Conservation (phyloP, 164 flowering plant genomes). For the Macadamia integrifolia region DNA sequence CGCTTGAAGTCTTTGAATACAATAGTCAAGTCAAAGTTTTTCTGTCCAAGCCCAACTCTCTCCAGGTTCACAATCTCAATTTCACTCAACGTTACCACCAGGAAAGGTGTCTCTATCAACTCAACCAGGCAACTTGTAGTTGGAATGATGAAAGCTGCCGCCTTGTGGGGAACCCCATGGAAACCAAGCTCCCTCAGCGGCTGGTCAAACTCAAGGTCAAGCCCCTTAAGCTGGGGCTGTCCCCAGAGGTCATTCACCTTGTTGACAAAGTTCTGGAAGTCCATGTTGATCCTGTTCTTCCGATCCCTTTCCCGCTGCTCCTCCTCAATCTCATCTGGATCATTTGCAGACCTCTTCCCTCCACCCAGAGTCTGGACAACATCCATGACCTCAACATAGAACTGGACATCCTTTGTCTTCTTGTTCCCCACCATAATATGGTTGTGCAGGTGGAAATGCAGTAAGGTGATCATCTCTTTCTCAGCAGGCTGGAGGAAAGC, state of each 20-base stretch:
- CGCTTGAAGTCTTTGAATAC: constrained; percentile 68
- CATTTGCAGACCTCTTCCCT: constrained; percentile 60
- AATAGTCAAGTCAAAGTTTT: constrained; percentile 60
- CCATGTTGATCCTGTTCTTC: constrained; percentile 56
- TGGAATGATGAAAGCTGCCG: constrained; percentile 56
- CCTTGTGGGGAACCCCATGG: constrained; percentile 64
- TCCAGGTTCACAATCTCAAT: constrained; percentile 69
- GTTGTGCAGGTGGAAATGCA: constrained; percentile 61
- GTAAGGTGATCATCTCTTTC: constrained; percentile 55
- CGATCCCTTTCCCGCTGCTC: constrained; percentile 60
- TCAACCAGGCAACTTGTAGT: constrained; percentile 63
- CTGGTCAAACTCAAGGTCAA: constrained; percentile 64
- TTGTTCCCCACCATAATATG: constrained; percentile 71
- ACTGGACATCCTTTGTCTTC: constrained; percentile 64
- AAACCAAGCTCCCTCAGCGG: constrained; percentile 67
- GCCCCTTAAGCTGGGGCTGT: constrained; percentile 37
- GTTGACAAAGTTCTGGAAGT: constrained; percentile 52
- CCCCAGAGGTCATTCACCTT: constrained; percentile 57
- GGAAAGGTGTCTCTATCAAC: constrained; percentile 58
- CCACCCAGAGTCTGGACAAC: constrained; percentile 61
- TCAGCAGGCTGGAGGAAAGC: constrained; percentile 71
- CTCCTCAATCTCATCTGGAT: constrained; percentile 72
- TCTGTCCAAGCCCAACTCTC: constrained; percentile 65
- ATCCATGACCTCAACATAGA: constrained; percentile 72
- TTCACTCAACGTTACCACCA: constrained; percentile 51